Evolutionary conservation across 2,329 filamentous ascomycete genomes (phyloP), one percentile per base, ranked within the genome.

Genomic region (Rhinocladiella mackenziei): DNA sequence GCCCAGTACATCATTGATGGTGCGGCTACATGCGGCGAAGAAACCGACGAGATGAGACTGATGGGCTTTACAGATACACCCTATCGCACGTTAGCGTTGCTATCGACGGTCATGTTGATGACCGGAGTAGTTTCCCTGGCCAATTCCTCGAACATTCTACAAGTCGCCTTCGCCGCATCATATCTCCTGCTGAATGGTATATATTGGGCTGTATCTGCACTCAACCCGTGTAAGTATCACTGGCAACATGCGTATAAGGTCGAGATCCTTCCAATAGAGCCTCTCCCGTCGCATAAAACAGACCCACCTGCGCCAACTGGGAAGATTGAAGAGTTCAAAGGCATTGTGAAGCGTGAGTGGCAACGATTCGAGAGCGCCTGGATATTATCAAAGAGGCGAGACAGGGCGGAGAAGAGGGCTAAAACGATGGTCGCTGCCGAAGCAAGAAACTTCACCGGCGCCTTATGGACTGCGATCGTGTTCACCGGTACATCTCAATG

Each of bases 81-180:
- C 1, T 78, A 80, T 58, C 71, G 74, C 14, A 58, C 67, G 0
- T 68, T 80, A 5, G 79, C 82, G 63, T 77, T 72, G 0, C 30
- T 74, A 2, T 78, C 75, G 23, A 83, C 79, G 6, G 70, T 78
- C 6, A 53, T 81, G 18, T 70, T 83, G 32, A 83, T 83, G 79
- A 58, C 76, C 3, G 71, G 74, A 1, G 76, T 83, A 8, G 75
- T 83, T 9, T 62, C 81, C 10, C 62, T 83, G 23, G 78, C 78
- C 1, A 82, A 82, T 57, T 79, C 77, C 60, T 71, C 70, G n/a
- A 81, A 77, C 69, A 68, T 71, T 32, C 74, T 75, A 48, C 78
- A 83, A 60, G 71, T 76, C 7, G 72, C 78, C 8, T 76, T 81
- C 47, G 77, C 76, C 5, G 66, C 63, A 2, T 67, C 71, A 1